A percentile compares a stretch with the other conserved stretches of the same genome.
These are phyloP conservation scores for Claviceps digitariae DNA, from an alignment of 2,329 filamentous ascomycete genomes.

Conservation along the genomic window DNA sequence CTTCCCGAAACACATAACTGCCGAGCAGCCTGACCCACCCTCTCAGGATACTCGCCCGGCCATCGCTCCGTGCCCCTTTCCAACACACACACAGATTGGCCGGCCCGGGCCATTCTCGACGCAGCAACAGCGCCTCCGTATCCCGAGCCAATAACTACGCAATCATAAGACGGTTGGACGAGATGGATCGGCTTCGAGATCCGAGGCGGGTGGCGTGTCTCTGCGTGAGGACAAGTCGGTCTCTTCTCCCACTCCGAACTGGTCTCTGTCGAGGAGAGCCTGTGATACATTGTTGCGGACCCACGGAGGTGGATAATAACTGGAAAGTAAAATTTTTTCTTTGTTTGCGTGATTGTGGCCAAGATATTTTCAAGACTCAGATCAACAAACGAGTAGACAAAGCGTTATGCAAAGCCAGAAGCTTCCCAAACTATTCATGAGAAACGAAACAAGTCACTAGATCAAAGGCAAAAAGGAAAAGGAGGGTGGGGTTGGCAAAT, in stretches of 20 bases:
- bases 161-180: slow-evolving; percentile 45
- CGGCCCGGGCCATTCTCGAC: slow-evolving; percentile 43
- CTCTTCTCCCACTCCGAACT: background rate
- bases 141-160: slow-evolving; percentile 54
- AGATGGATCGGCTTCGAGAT: slow-evolving; percentile 44
- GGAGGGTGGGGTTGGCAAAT: no score
- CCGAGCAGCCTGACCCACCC: slow-evolving; percentile 28
- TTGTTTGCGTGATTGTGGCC: no score
- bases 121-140: slow-evolving; percentile 56
- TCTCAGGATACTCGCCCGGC: slow-evolving; percentile 50
- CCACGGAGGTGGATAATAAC: no score
- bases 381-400: no score
- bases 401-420: no score
- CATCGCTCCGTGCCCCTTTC: slow-evolving; percentile 52
- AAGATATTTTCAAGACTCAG: no score
- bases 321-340: no score
- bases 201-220: slow-evolving; percentile 22
- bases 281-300: background rate
- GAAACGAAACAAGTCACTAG: no score
- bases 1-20: slow-evolving; percentile 45
- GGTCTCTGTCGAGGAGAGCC: background rate
- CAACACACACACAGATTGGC: slow-evolving; percentile 47
- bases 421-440: no score
- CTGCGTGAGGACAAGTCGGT: background rate
- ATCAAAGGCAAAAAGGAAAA: no score